Evolutionary conservation across 306 rosid genomes (phyloP).

Genomic region (Morella rubra): DNA sequence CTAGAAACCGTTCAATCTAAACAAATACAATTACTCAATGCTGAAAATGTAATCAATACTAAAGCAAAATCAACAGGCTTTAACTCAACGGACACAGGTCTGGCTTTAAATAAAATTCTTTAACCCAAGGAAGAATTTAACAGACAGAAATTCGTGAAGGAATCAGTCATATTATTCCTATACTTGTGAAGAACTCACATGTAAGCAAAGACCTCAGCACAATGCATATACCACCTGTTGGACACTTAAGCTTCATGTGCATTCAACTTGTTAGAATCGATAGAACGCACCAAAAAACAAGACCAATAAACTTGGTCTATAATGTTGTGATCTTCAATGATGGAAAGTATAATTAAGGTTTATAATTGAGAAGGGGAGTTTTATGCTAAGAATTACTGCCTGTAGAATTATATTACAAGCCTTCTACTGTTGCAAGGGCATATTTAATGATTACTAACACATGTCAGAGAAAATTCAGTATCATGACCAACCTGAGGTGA

Average conservation of each 20-base stretch:
- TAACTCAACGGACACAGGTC: background rate
- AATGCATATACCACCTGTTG: background rate
- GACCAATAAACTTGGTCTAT: background rate
- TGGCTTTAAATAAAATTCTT: background rate
- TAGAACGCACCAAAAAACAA: background rate
- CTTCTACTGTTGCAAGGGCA: background rate
- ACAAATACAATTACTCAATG: background rate
- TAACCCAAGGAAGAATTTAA: background rate
- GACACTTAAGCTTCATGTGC: background rate
- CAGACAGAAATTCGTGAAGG: background rate
- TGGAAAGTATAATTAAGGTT: background rate
- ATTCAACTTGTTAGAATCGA: background rate
- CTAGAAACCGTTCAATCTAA: background rate
- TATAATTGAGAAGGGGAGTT: background rate
- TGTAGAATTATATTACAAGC: background rate
- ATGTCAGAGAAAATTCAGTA: conserved; percentile 11
- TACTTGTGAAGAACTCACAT: background rate
- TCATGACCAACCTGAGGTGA: conserved; percentile 76
- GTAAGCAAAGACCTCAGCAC: background rate
- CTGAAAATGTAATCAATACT: background rate
- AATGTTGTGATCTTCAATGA: background rate
- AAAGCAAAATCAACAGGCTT: background rate
- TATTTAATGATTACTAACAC: background rate
- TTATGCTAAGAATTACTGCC: background rate
- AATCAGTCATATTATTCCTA: background rate